These are phyloP conservation scores for Leishmania turanica DNA, from an alignment of 208 protist species.

Conservation along the genomic window DNA sequence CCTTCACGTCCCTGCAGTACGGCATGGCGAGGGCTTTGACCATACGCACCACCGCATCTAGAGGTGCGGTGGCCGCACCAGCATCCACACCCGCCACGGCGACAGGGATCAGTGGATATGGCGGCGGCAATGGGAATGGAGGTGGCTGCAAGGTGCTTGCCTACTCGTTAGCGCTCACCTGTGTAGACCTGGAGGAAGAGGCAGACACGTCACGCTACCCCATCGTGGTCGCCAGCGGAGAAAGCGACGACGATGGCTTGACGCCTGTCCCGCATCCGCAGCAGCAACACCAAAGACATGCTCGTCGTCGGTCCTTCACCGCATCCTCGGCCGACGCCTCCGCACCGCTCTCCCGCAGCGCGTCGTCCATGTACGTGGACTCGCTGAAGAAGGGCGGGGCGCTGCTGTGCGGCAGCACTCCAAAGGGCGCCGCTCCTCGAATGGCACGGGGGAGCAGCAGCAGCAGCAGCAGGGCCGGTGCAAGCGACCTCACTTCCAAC, in stretches of 20 bases:
- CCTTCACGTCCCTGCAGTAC: conserved; percentile 55
- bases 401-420: not conserved
- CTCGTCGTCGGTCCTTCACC: not conserved
- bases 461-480: not conserved
- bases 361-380: conserved; percentile 10
- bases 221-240: conserved; percentile 23
- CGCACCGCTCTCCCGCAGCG: not conserved
- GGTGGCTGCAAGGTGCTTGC: not conserved
- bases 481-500: not conserved
- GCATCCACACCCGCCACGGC: not conserved
- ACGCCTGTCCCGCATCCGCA: not conserved
- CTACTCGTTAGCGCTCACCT: conserved; percentile 16
- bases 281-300: not conserved
- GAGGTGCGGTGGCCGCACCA: not conserved
- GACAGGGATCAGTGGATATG: not conserved
- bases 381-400: conserved; percentile 9
- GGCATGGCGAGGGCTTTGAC: conserved; percentile 35
- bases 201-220: conserved; percentile 25
- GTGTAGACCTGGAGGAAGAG: conserved; percentile 26
- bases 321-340: not conserved
- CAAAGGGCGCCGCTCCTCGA: not conserved
- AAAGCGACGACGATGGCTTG: not conserved
- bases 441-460: not conserved
- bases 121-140: not conserved
- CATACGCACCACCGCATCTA: conserved; percentile 29